Base-by-base conservation (phyloP, 2,329 filamentous ascomycete genomes). In the Venturia aucupariae region DNA sequence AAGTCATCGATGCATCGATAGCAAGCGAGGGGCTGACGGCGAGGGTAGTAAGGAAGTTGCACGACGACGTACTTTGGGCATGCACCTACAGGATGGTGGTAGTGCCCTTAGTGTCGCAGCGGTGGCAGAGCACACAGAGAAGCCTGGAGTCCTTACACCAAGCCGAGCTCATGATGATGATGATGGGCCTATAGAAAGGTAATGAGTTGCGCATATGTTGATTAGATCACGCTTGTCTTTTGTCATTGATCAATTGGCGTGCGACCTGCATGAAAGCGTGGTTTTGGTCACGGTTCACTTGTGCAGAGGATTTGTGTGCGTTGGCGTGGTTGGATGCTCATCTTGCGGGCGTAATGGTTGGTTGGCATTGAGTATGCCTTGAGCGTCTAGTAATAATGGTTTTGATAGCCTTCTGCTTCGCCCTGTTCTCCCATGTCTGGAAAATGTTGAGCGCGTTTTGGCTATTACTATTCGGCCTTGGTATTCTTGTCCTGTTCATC, bases 101-200 rank as follows among this genome's bases (percentile, higher is more conserved):
- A 76, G 75, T 63, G 67, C 72, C 10, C 73, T 72, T 6, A 77
- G 75, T 61, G 74, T 77, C 19, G 65, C 74, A 11, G 74, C 73
- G 61, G 74, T 77, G n/a, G 75, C 75, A 7, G 69, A 68, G 11
- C 75, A 77, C 55, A 76, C 70, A 38, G 75, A 74, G 66, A 74
- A 75, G 66, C 75, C 75, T 11, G 75, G 75, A 13, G 75, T 79
- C 24, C 69, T 74, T 65, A 76, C 74, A 27, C 75, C 76, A 17
- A 77, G 75, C 66, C 64, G 68, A 60, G 64, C 32, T 5, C 32
- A 60, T 15, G n/a, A 60, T 42, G 55, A 30, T 38, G 30, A 41
- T n/a, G 38, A 41, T 27, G 55, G 30, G 17, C 7, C 55, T 3
- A 32, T 22, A 27, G 22, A 27, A 22, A 24, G 8, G 4, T 27